Evolutionary conservation across 2,329 filamentous ascomycete genomes (phyloP).

Genomic region (Talaromyces atroroseus): DNA sequence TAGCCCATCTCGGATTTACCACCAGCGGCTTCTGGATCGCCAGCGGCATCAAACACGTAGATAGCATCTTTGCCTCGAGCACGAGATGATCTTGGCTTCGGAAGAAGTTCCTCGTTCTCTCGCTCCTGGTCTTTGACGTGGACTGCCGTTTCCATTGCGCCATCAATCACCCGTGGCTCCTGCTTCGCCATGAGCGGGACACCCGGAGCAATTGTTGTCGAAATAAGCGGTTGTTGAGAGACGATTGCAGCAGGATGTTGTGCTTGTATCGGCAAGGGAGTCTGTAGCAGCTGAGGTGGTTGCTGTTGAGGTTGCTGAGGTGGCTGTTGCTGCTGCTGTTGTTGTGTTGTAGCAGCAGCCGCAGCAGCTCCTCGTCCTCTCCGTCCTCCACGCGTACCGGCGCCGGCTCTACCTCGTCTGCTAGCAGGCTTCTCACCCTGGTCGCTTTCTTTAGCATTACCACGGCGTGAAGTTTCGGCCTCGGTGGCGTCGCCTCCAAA

Average conservation of each 20-base stretch:
- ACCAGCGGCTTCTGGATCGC: slow-evolving; percentile 22
- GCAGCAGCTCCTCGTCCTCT: slow-evolving; percentile 26
- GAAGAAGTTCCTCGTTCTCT: slow-evolving; percentile 18
- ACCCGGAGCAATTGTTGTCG: slow-evolving; percentile 18
- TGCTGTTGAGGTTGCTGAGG: slow-evolving; percentile 13
- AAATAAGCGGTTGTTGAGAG: slow-evolving; percentile 19
- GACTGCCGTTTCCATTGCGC: slow-evolving; percentile 1
- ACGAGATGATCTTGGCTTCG: slow-evolving; percentile 25
- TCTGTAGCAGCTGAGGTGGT: slow-evolving; percentile 9
- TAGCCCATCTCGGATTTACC: slow-evolving; percentile 27
- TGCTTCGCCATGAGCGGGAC: slow-evolving; percentile 16
- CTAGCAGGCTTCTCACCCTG: slow-evolving; percentile 29
- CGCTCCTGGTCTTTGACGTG: slow-evolving; percentile 26
- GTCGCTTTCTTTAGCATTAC: slow-evolving; percentile 32
- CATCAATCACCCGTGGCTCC: slow-evolving; percentile 10
- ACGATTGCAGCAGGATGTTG: slow-evolving; percentile 13
- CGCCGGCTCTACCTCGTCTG: slow-evolving; percentile 29
- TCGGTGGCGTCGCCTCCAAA: slow-evolving; percentile 39
- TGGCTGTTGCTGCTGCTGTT: slow-evolving; percentile 13
- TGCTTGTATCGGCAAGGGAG: slow-evolving; percentile 4
- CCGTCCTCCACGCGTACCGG: slow-evolving; percentile 30
- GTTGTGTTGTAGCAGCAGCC: slow-evolving; percentile 11
- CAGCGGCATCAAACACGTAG: slow-evolving; percentile 31
- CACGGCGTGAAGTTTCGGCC: slow-evolving; percentile 31
- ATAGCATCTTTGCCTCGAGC: slow-evolving; percentile 29